Conservation (phyloP, 164 flowering plant species). For the Nymphaea colorata region DNA sequence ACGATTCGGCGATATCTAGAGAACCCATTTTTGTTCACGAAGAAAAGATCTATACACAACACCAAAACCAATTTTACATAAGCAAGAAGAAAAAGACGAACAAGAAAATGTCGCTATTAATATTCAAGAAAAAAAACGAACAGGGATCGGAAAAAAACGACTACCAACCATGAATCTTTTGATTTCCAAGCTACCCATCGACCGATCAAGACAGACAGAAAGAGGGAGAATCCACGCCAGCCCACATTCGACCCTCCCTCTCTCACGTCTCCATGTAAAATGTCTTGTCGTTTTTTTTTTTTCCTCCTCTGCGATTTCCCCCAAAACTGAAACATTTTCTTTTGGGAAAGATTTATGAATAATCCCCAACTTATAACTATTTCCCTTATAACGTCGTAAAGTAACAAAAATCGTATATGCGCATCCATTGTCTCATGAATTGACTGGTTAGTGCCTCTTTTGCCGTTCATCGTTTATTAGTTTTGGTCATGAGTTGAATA, state of each 20-base stretch:
- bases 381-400: too few species aligned
- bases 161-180: not conserved
- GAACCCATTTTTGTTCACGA: slow-evolving; percentile 9
- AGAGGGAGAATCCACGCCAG: not conserved
- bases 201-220: not conserved
- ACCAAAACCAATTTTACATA: not conserved
- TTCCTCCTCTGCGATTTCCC: too few species aligned
- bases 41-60: not conserved
- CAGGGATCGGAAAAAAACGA: not conserved
- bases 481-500: too few species aligned
- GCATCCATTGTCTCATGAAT: too few species aligned
- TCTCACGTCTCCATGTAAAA: too few species aligned
- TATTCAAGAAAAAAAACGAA: not conserved
- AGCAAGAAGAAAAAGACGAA: not conserved
- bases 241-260: not conserved
- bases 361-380: too few species aligned
- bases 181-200: not conserved
- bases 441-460: too few species aligned
- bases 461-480: too few species aligned
- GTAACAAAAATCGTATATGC: too few species aligned
- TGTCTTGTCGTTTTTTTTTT: too few species aligned
- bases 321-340: too few species aligned
- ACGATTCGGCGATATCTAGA: slow-evolving; percentile 14
- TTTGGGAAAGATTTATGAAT: too few species aligned
- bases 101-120: not conserved